Conservation (phyloP, 2,329 filamentous ascomycete species). For the Helminthosporium solani region DNA sequence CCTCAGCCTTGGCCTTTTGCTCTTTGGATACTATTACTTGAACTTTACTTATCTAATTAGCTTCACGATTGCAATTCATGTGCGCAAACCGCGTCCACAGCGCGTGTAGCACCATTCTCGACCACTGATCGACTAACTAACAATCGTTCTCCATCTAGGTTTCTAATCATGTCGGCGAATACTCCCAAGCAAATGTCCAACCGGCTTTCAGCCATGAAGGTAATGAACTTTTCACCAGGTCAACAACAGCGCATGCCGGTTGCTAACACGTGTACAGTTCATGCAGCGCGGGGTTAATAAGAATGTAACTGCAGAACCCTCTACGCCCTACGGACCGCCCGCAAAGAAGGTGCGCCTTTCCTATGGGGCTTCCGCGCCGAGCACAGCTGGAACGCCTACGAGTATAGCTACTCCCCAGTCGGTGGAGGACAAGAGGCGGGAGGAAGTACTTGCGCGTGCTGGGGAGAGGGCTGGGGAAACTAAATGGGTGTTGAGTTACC, state of each 20-base stretch:
- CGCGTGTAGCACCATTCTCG: too few relatives aligned
- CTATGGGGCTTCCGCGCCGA: constrained; percentile 38
- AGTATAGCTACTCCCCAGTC: constrained; percentile 63
- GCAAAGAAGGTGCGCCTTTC: constrained; percentile 66
- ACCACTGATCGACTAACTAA: neutral
- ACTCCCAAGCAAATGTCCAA: constrained; percentile 72
- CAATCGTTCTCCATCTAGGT: neutral
- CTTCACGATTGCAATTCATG: too few relatives aligned
- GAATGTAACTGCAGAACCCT: constrained; percentile 48
- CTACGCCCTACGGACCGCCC: constrained; percentile 54
- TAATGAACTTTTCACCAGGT: constrained; percentile 22
- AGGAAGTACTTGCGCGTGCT: constrained; percentile 58
- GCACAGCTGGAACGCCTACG: constrained; percentile 40
- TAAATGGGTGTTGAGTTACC: constrained; percentile 70
- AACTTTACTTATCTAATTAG: too few relatives aligned
- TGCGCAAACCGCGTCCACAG: neutral
- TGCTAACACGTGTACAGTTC: constrained; percentile 55
- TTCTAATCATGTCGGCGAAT: constrained; percentile 29
- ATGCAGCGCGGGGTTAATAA: constrained; percentile 85
- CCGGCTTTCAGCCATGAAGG: constrained; percentile 87
- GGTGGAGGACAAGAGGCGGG: constrained; percentile 66
- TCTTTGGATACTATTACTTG: too few relatives aligned
- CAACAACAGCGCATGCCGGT: constrained; percentile 2
- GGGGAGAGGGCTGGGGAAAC: constrained; percentile 67
- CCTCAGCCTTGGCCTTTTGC: too few relatives aligned